phyloP scores from a whole-genome alignment of 192 early-diverging fungal genomes.

The Fimicolochytrium jonesii region DNA sequence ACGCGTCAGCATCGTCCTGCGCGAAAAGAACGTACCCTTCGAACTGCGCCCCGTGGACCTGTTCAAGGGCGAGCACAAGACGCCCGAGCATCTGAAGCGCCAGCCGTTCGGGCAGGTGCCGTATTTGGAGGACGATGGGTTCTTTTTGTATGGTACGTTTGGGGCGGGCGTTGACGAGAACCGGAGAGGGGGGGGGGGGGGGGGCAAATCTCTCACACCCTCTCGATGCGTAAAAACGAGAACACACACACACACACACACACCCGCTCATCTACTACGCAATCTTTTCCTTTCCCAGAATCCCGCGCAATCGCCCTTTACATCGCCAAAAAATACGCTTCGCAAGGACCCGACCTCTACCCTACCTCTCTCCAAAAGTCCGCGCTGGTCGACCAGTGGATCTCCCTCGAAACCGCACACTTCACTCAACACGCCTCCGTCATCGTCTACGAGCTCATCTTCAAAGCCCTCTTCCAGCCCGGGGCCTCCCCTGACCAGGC shows the following conservation, averaged over 20 bases:
- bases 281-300: slow-evolving; percentile 24
- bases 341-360: slow-evolving; percentile 20
- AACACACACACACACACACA: too few relatives aligned
- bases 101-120: slow-evolving; percentile 45
- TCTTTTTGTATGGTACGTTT: too few relatives aligned
- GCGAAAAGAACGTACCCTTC: slow-evolving; percentile 33
- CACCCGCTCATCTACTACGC: too few relatives aligned
- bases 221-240: too few relatives aligned
- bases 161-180: too few relatives aligned
- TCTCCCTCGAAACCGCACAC: slow-evolving; percentile 8
- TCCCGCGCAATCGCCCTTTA: slow-evolving; percentile 41
- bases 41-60: slow-evolving; percentile 28
- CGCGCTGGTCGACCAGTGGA: slow-evolving; percentile 35
- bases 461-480: not conserved
- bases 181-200: too few relatives aligned
- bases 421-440: not conserved
- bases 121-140: slow-evolving; percentile 27
- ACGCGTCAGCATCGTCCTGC: slow-evolving; percentile 19
- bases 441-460: slow-evolving; percentile 2
- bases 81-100: slow-evolving; percentile 17
- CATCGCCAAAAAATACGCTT: slow-evolving; percentile 32
- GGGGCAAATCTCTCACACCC: too few relatives aligned
- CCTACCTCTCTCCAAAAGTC: slow-evolving; percentile 21
- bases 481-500: slow-evolving; percentile 2
- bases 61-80: slow-evolving; percentile 32